Base-by-base conservation (phyloP, 495 filamentous ascomycete species). In the Thozetella sp. region DNA sequence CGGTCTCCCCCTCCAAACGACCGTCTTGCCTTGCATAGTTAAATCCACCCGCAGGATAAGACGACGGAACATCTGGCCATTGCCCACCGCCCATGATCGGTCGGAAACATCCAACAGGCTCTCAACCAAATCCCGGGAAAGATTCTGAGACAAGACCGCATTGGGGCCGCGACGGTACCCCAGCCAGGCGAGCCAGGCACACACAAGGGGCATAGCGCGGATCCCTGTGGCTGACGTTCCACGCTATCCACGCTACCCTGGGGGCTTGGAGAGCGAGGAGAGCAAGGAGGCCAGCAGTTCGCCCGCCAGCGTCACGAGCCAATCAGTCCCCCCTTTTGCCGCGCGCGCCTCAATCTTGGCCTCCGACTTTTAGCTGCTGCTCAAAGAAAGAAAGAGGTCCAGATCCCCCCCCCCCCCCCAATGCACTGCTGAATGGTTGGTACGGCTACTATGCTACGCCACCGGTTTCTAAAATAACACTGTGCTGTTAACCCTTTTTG, bases 381-480 rank as follows among this genome's bases (percentile, higher is more conserved):
- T n/a, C n/a, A n/a, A n/a, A n/a, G n/a, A n/a, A n/a, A n/a, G n/a
- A n/a, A 48, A 48, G 43, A 48, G 9, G 43, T 19, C 43, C 9
- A 3, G 20, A 48, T 20, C 43, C 20, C 11, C 43, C 30, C 30
- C 6, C 6, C 15, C 17, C 9, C 30, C 6, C 30, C 6, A 37
- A 37, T 6, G 6, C 30, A 37, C 17, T 17, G 9, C 9, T 37
- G 9, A 37, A 37, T 9, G 17, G 30, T 37, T 6, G 30, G 30
- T 37, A 17, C 9, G 30, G 6, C 9, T 37, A 17, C 30, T 37
- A 15, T 10, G 43, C 20, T 10, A n/a, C 57, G 61, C 64, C 60
- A 63, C 64, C 51, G 27, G 61, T 53, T 53, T 67, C 61, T 61
- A 60, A 59, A 62, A 54, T 63, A 66, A 58, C 55, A 63, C 52